phyloP scores from a whole-genome alignment of 2,329 filamentous ascomycete species.

The Orbilia javanica region DNA sequence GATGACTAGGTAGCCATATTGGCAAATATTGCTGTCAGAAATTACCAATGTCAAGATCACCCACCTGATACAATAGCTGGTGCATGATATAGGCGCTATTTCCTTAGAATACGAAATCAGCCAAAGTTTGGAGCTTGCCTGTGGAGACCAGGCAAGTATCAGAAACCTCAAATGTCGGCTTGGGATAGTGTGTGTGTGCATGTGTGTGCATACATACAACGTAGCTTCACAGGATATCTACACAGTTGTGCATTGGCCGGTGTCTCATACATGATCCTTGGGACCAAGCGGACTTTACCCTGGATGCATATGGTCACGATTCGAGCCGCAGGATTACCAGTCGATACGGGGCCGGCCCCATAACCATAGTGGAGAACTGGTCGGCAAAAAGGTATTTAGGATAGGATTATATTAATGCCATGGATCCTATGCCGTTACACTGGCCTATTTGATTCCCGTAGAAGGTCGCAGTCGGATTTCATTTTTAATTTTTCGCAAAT shows the following conservation, averaged over 20 bases:
- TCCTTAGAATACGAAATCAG: conserved; percentile 45
- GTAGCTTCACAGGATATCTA: conserved; percentile 17
- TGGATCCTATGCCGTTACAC: conserved; percentile 27
- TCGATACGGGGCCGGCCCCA: conserved; percentile 15
- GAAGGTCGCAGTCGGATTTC: conserved; percentile 20
- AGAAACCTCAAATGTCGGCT: conserved; percentile 11
- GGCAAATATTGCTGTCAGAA: conserved; percentile 23
- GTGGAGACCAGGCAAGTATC: conserved; percentile 19
- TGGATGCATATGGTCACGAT: conserved; percentile 11
- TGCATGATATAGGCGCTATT: conserved; percentile 26
- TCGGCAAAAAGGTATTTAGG: conserved; percentile 19
- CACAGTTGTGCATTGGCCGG: conserved; percentile 11
- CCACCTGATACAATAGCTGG: conserved; percentile 31
- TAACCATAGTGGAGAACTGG: neutral
- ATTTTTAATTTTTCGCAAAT: conserved; percentile 17
- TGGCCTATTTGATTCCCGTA: neutral
- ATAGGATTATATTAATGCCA: neutral
- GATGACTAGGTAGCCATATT: conserved; percentile 30
- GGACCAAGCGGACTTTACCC: conserved; percentile 34
- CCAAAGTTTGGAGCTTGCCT: conserved; percentile 22
- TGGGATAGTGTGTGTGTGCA: neutral
- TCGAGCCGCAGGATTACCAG: conserved; percentile 36
- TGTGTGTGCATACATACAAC: conserved; percentile 1
- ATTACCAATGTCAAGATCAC: conserved; percentile 28
- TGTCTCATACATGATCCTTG: conserved; percentile 31